A percentile compares a stretch with the other conserved stretches of the same genome.
Conservation (phyloP, 306 rosid genomes). For the Vigna radiata region DNA sequence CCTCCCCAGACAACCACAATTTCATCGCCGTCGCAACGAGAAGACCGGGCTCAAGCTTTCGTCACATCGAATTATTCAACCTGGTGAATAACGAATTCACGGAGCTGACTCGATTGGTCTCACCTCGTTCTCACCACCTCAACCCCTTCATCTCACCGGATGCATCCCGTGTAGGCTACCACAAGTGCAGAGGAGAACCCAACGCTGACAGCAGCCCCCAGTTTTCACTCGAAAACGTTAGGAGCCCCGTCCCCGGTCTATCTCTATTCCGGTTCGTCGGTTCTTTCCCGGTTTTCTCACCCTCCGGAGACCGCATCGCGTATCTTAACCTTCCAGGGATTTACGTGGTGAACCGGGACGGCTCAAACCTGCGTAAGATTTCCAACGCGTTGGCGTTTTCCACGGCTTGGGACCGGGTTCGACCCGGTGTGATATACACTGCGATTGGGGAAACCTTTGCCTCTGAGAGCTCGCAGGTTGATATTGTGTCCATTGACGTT, state of each 20-base stretch:
- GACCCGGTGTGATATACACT: conserved; percentile 65
- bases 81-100: conserved; percentile 60
- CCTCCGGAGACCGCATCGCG: conserved; percentile 67
- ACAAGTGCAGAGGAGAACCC: conserved; percentile 70
- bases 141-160: conserved; percentile 91
- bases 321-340: conserved; percentile 66
- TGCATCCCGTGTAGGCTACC: conserved; percentile 72
- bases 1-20: conserved; percentile 69
- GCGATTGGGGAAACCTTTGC: conserved; percentile 75
- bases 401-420: conserved; percentile 76
- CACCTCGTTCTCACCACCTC: conserved; percentile 70
- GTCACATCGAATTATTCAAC: conserved; percentile 79
- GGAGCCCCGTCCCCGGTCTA: conserved; percentile 59
- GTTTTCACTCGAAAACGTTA: conserved; percentile 62
- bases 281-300: conserved; percentile 79
- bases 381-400: conserved; percentile 60
- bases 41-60: conserved; percentile 62
- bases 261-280: conserved; percentile 72
- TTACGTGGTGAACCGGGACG: conserved; percentile 73
- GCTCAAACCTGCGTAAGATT: conserved; percentile 64
- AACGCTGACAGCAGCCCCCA: conserved; percentile 44
- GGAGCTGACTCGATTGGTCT: conserved; percentile 67
- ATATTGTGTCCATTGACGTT: conserved; percentile 65
- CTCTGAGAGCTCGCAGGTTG: conserved; percentile 63
- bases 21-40: conserved; percentile 89